Evolutionary conservation across 148 eudicot species (phyloP).

Genomic region (Cornus controversa): DNA sequence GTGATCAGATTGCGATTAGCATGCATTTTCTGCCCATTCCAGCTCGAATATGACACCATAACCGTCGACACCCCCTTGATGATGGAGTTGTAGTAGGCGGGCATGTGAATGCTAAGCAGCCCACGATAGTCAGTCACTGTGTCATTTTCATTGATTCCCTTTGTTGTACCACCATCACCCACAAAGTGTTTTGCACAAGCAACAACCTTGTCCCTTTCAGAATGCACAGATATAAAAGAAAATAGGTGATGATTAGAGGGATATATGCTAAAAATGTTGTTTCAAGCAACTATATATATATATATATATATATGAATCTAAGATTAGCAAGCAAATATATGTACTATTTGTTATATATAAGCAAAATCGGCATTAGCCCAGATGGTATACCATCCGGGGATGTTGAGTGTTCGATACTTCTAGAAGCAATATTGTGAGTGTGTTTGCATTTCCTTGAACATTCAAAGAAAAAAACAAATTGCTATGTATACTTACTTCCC

Average conservation of each 20-base stretch:
- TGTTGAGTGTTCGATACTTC: too few relatives aligned
- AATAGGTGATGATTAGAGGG: neutral
- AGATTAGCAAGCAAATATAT: too few relatives aligned
- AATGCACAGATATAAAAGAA: neutral
- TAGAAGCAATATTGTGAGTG: too few relatives aligned
- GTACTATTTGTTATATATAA: too few relatives aligned
- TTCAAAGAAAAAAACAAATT: too few relatives aligned
- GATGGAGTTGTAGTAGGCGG: neutral
- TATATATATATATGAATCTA: too few relatives aligned
- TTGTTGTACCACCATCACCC: conserved; percentile 5
- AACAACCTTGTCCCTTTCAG: neutral
- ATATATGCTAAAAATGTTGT: too few relatives aligned
- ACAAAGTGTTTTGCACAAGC: conserved; percentile 8
- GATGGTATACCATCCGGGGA: too few relatives aligned
- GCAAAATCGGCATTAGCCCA: too few relatives aligned
- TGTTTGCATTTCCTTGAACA: too few relatives aligned
- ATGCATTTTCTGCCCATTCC: conserved; percentile 27
- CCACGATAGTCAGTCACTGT: neutral
- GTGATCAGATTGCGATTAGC: conserved; percentile 26
- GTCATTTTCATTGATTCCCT: neutral
- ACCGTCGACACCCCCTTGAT: conserved; percentile 10
- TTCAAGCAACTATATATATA: too few relatives aligned
- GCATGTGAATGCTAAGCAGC: conserved; percentile 2
- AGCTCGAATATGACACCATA: conserved; percentile 23
- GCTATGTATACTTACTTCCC: conserved; percentile 17